Conservation (phyloP, 2,329 filamentous ascomycete genomes). For the Helminthosporium solani region DNA sequence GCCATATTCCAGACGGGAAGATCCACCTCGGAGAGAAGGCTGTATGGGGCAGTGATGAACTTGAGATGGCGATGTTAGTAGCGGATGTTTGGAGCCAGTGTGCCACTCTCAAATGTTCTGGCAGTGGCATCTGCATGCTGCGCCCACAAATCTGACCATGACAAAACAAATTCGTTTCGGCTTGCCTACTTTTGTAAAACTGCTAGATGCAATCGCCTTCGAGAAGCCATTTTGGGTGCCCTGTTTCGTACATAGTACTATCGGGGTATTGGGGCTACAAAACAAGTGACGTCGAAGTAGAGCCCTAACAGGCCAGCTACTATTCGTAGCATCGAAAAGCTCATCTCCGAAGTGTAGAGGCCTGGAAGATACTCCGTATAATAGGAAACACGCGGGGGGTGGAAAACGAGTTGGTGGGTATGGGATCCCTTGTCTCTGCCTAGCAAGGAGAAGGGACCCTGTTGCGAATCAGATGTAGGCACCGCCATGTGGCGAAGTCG, state of each 20-base stretch:
- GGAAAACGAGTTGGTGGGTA: constrained; percentile 3
- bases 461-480: constrained; percentile 19
- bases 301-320: constrained; percentile 12
- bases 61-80: constrained; percentile 3
- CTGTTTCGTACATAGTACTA: background rate
- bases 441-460: constrained; percentile 11
- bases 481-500: constrained; percentile 15
- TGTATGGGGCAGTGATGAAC: constrained; percentile 24
- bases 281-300: constrained; percentile 26
- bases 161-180: background rate
- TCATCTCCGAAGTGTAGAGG: constrained; percentile 24
- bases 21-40: constrained; percentile 28
- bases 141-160: background rate
- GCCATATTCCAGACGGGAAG: constrained; percentile 14
- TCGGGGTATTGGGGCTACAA: constrained; percentile 2
- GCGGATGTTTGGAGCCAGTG: constrained; percentile 6
- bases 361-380: background rate
- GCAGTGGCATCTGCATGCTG: constrained; percentile 9
- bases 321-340: constrained; percentile 25
- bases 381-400: constrained; percentile 12
- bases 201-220: background rate
- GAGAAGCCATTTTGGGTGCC: background rate
- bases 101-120: constrained; percentile 15
- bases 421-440: constrained; percentile 7
- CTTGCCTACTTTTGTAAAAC: background rate